These are phyloP conservation scores for Penicillium glabrum DNA, from an alignment of 2,329 filamentous ascomycete genomes.

Conservation along the genomic window DNA sequence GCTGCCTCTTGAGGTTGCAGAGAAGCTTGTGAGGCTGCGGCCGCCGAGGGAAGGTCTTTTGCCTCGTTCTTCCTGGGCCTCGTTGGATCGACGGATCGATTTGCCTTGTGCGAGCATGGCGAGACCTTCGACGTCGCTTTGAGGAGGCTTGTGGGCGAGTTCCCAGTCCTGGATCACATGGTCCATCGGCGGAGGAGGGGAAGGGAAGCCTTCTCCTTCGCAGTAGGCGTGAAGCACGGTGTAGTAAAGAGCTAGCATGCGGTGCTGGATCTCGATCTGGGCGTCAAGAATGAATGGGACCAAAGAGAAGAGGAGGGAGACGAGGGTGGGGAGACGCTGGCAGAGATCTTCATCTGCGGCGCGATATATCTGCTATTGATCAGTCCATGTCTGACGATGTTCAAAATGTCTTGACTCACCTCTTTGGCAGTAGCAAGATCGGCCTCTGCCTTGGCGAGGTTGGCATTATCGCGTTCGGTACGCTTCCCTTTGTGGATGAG, in stretches of 20 bases:
- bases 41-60: slow-evolving; percentile 43
- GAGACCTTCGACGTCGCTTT: slow-evolving; percentile 67
- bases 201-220: slow-evolving; percentile 66
- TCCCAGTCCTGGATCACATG: slow-evolving; percentile 69
- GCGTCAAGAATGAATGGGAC: slow-evolving; percentile 68
- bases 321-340: slow-evolving; percentile 68
- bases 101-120: slow-evolving; percentile 66
- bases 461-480: slow-evolving; percentile 70
- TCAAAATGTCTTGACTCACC: slow-evolving; percentile 42
- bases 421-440: slow-evolving; percentile 67
- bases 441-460: slow-evolving; percentile 68
- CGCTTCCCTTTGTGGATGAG: slow-evolving; percentile 68
- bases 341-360: slow-evolving; percentile 73
- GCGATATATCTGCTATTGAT: slow-evolving; percentile 62
- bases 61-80: slow-evolving; percentile 3
- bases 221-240: slow-evolving; percentile 74
- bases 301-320: slow-evolving; percentile 70
- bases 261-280: slow-evolving; percentile 75
- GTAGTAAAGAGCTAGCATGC: slow-evolving; percentile 74
- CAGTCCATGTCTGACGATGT: background rate
- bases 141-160: slow-evolving; percentile 60
- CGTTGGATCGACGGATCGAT: slow-evolving; percentile 55
- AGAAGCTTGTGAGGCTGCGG: slow-evolving; percentile 24
- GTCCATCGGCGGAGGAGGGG: slow-evolving; percentile 70
- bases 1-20: slow-evolving; percentile 21